Base-by-base conservation (phyloP, 768 basidiomycete genomes). In the Boletus barrowsii region DNA sequence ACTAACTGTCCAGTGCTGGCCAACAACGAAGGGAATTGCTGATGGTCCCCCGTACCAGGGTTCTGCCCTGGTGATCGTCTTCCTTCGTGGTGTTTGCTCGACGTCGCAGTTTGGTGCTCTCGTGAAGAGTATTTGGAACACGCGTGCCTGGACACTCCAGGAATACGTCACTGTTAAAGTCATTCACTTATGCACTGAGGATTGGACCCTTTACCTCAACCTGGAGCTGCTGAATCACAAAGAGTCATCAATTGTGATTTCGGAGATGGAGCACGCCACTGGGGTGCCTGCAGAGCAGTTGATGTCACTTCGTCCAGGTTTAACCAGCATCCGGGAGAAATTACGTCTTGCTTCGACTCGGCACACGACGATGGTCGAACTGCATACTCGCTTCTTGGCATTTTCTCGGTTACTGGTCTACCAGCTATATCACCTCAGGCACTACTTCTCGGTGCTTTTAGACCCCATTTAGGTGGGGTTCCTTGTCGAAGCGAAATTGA, bases 31-130 rank as follows among this genome's bases (percentile, higher is more conserved):
- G 24, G 24, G 24, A 26, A 26, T 26, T 26, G 24, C 24, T 26
- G 24, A 26, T 26, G 54, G 83, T n/a, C n/a, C n/a, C n/a, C n/a
- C n/a, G 33, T 33, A 33, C 33, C 33, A 33, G 33, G 14, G 14
- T 33, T 33, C 42, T 26, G 26, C 44, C 18, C 7, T 32, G 44
- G 30, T 15, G 32, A 46, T 46, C 4, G 44, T 46, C 13, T 45
- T 43, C n/a, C 48, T 57, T 17, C 43, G 56, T 33, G 53, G 47
- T 2, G 47, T 54, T 13, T 5, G 8, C 11, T 35, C 39, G 3
- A 18, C 26, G 4, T 45, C 43, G 2, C n/a, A 5, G 20, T 20
- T 17, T 8, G 47, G 48, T 0, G 48, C 33, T 24, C 47, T 55
- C 2, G 20, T 14, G 33, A n/a, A 13, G 17, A 57, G 56, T 14